phyloP scores from a whole-genome alignment of 1,284 basidiomycete species.

The Rhodotorula sp. region DNA sequence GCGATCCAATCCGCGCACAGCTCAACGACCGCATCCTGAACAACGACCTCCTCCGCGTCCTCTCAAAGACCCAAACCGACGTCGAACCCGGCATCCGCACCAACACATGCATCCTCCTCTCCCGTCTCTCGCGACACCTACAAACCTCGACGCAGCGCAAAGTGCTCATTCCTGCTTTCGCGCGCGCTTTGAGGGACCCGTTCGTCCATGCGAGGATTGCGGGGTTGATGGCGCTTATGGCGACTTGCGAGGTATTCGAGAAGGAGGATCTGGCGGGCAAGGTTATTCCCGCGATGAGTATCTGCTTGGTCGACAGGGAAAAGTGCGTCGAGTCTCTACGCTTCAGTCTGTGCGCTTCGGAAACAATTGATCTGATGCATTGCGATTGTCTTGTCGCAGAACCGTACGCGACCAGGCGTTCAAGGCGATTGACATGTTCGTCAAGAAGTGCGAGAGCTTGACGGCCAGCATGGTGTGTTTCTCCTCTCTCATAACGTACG shows the following conservation, averaged over 20 bases:
- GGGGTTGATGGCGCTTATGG: slow-evolving; percentile 93
- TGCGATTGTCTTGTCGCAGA: slow-evolving; percentile 50
- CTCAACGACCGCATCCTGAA: slow-evolving; percentile 89
- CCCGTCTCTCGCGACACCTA: slow-evolving; percentile 79
- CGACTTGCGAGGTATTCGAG: slow-evolving; percentile 86
- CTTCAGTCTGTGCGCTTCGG: neutral
- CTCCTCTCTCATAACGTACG: neutral
- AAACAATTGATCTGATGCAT: neutral
- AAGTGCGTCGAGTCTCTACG: slow-evolving; percentile 23
- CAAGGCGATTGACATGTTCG: slow-evolving; percentile 80
- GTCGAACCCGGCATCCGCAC: slow-evolving; percentile 92
- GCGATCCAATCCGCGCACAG: slow-evolving; percentile 50
- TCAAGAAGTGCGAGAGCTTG: slow-evolving; percentile 76
- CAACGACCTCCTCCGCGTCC: slow-evolving; percentile 88
- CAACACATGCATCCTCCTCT: slow-evolving; percentile 95
- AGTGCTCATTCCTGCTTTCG: slow-evolving; percentile 92
- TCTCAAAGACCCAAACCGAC: slow-evolving; percentile 91
- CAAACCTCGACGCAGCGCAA: slow-evolving; percentile 87
- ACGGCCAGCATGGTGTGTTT: slow-evolving; percentile 69
- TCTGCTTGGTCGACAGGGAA: slow-evolving; percentile 79
- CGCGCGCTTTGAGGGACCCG: slow-evolving; percentile 80
- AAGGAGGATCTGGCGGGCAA: slow-evolving; percentile 81
- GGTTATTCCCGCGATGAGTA: slow-evolving; percentile 80
- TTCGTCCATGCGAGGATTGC: slow-evolving; percentile 94
- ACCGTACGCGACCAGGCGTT: slow-evolving; percentile 90